Conservation (phyloP, 2,329 filamentous ascomycete genomes). For the Biscogniauxia marginata region DNA sequence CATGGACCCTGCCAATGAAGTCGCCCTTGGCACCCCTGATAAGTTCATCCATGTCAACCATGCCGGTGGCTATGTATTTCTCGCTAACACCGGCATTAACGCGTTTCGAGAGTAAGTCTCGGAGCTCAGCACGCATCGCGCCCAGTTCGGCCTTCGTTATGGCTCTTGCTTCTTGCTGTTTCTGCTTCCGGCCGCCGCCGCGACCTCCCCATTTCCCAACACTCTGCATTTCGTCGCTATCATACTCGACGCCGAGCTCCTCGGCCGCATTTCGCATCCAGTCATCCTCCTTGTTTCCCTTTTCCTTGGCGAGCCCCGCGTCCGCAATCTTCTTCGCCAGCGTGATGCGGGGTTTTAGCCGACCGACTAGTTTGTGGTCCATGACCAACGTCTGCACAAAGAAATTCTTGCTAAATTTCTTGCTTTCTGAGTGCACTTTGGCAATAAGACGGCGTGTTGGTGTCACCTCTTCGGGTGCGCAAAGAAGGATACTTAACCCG, state of each 20-base stretch:
- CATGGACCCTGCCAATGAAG: slow-evolving; percentile 58
- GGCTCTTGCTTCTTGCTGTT: slow-evolving; percentile 67
- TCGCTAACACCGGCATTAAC: slow-evolving; percentile 89
- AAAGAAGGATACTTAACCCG: slow-evolving; percentile 84
- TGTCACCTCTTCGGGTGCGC: slow-evolving; percentile 84
- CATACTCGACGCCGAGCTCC: slow-evolving; percentile 90
- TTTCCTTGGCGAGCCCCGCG: slow-evolving; percentile 80
- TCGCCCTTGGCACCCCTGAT: slow-evolving; percentile 62
- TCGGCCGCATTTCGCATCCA: slow-evolving; percentile 84
- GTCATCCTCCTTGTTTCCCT: slow-evolving; percentile 77
- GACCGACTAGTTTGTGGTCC: slow-evolving; percentile 73
- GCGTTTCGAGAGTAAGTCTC: slow-evolving; percentile 65
- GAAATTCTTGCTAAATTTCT: slow-evolving; percentile 53
- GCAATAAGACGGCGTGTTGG: slow-evolving; percentile 80
- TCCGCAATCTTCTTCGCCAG: slow-evolving; percentile 89
- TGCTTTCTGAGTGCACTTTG: slow-evolving; percentile 73
- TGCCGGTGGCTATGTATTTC: slow-evolving; percentile 77
- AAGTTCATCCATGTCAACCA: slow-evolving; percentile 78
- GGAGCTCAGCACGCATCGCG: slow-evolving; percentile 69
- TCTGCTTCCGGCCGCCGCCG: slow-evolving; percentile 70
- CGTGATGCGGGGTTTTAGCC: slow-evolving; percentile 73
- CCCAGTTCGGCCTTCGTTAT: slow-evolving; percentile 74
- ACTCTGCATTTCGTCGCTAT: slow-evolving; percentile 78
- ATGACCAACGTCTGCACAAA: slow-evolving; percentile 80
- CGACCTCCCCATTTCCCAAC: slow-evolving; percentile 63